A percentile compares a stretch with the other conserved stretches of the same genome.
These are phyloP conservation scores for Clonostachys solani DNA, from an alignment of 2,329 filamentous ascomycete species.

Conservation along the genomic window DNA sequence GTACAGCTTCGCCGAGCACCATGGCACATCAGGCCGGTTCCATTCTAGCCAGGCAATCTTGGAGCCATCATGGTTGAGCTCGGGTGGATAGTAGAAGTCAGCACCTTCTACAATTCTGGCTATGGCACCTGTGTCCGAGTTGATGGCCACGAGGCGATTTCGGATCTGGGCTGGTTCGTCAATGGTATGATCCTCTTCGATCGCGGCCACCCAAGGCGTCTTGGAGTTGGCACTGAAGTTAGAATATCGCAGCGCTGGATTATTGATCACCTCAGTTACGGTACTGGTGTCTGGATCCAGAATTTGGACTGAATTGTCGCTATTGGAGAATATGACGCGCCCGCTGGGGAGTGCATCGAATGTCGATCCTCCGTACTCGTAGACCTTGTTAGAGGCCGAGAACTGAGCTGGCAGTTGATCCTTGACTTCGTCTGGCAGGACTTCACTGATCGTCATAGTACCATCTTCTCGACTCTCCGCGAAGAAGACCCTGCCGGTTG, in stretches of 20 bases:
- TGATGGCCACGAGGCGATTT: conserved; percentile 33
- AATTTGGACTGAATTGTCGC: conserved; percentile 33
- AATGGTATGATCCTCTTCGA: conserved; percentile 44
- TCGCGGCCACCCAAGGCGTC: conserved; percentile 38
- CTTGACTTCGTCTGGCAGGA: conserved; percentile 17
- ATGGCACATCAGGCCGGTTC: conserved; percentile 49
- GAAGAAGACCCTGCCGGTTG: conserved; percentile 27
- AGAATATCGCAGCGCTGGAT: conserved; percentile 32
- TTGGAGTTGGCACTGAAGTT: conserved; percentile 37
- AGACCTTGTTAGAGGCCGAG: conserved; percentile 38
- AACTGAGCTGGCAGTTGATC: conserved; percentile 37
- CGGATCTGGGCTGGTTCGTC: conserved; percentile 22
- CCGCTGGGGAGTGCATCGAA: conserved; percentile 31
- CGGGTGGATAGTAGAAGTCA: conserved; percentile 49
- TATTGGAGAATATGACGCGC: conserved; percentile 40
- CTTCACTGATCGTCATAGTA: conserved; percentile 37
- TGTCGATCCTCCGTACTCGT: conserved; percentile 48
- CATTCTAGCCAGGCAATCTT: conserved; percentile 49
- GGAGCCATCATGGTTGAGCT: conserved; percentile 39
- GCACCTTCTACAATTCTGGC: conserved; percentile 32
- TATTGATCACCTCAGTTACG: conserved; percentile 22
- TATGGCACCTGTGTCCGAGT: conserved; percentile 32
- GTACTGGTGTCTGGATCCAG: conserved; percentile 29
- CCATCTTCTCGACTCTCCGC: conserved; percentile 32
- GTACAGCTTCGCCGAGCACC: conserved; percentile 39